Evolutionary conservation across 768 basidiomycete species (phyloP).

Genomic region (Pseudohyphozyma bogoriensis): DNA sequence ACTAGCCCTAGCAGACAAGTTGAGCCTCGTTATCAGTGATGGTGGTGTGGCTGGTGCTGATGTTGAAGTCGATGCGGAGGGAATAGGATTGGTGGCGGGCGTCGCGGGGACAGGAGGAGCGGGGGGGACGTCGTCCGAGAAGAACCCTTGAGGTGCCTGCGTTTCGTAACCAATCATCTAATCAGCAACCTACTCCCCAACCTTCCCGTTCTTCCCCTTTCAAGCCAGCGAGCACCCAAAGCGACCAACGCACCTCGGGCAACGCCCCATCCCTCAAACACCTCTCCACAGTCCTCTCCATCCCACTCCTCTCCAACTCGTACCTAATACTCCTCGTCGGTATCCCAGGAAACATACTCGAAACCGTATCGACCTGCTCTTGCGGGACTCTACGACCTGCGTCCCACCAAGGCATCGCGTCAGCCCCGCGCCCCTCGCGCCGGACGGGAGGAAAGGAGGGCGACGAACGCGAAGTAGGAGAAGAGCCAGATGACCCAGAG

Average conservation of each 20-base stretch:
- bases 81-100: background rate
- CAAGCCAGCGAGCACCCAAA: background rate
- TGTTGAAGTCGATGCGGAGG: background rate
- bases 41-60: background rate
- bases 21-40: conserved; percentile 21
- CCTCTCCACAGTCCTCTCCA: conserved; percentile 25
- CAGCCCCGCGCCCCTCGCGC: background rate
- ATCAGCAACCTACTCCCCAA: background rate
- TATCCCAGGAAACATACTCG: conserved; percentile 13
- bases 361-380: conserved; percentile 6
- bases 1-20: conserved; percentile 7
- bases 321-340: background rate
- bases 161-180: too few relatives aligned
- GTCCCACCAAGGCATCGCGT: background rate
- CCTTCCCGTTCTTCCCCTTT: background rate
- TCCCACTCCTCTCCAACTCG: conserved; percentile 19
- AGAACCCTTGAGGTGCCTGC: conserved; percentile 24
- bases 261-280: conserved; percentile 17
- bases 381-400: conserved; percentile 3
- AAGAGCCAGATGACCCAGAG: background rate
- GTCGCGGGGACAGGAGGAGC: background rate
- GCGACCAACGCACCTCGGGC: conserved; percentile 13
- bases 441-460: background rate
- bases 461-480: background rate
- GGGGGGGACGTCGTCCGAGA: background rate